Evolutionary conservation across 148 eudicot genomes (phyloP).

Genomic region (Cornus florida): DNA sequence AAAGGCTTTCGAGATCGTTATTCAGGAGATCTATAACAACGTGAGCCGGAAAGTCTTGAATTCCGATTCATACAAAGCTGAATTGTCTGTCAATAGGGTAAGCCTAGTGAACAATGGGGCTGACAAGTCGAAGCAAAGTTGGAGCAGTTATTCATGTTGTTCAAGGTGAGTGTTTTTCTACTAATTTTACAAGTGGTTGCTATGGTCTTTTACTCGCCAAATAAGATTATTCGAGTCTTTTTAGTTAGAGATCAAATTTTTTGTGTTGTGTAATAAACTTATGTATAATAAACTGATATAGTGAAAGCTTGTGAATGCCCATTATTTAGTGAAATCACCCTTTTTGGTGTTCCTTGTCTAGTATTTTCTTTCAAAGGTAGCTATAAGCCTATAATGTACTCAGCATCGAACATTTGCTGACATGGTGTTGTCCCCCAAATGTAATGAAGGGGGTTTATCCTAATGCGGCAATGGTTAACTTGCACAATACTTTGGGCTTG

Average conservation of each 20-base stretch:
- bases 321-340: background rate
- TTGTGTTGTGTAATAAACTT: slow-evolving; percentile 8
- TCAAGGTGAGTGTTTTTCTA: slow-evolving; percentile 23
- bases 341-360: no score
- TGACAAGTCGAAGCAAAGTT: slow-evolving; percentile 31
- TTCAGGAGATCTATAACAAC: slow-evolving; percentile 54
- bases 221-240: background rate
- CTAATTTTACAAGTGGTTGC: background rate
- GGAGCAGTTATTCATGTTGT: slow-evolving; percentile 42
- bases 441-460: no score
- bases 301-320: slow-evolving; percentile 3
- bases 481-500: no score
- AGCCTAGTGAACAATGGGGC: slow-evolving; percentile 46
- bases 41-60: slow-evolving; percentile 62
- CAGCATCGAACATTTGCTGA: no score
- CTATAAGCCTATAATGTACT: no score
- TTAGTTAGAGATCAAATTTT: background rate
- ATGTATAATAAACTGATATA: background rate
- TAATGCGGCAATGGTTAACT: no score
- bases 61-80: slow-evolving; percentile 66
- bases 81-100: slow-evolving; percentile 62
- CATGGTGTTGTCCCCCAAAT: no score
- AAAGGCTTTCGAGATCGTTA: slow-evolving; percentile 63
- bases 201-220: background rate
- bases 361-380: no score